Evolutionary conservation across 805 yeast species (phyloP).

Genomic region (Sporopachydermia lactativora): DNA sequence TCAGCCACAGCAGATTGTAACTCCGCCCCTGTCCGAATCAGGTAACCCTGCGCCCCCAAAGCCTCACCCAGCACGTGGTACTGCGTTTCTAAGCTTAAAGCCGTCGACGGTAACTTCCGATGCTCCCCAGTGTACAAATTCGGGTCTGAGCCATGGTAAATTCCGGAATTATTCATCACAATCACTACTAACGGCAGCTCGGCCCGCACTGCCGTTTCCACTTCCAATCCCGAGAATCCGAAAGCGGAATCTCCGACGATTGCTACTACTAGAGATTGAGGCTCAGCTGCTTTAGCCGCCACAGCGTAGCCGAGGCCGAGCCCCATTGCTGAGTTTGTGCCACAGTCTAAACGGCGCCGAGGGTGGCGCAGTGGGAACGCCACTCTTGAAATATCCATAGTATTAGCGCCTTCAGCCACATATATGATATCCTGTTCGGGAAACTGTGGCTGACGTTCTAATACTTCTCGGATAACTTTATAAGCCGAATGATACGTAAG

Average conservation of each 20-base stretch:
- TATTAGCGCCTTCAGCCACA: conserved; percentile 63
- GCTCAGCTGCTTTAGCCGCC: conserved; percentile 37
- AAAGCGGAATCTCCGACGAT: conserved; percentile 70
- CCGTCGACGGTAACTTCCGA: conserved; percentile 38
- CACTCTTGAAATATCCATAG: conserved; percentile 58
- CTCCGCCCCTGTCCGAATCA: conserved; percentile 28
- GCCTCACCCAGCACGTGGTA: conserved; percentile 43
- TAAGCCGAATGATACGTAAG: conserved; percentile 43
- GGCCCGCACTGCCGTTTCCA: conserved; percentile 53
- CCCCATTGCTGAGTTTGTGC: conserved; percentile 72
- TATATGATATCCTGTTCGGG: conserved; percentile 24
- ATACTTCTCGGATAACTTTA: conserved; percentile 28
- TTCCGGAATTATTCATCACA: conserved; percentile 65
- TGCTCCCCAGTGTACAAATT: conserved; percentile 13
- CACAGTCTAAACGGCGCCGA: conserved; percentile 49
- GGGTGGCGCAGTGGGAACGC: conserved; percentile 42
- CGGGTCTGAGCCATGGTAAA: conserved; percentile 46
- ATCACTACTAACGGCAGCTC: conserved; percentile 39
- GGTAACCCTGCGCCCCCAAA: conserved; percentile 41
- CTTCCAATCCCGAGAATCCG: conserved; percentile 59
- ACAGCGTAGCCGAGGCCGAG: conserved; percentile 59
- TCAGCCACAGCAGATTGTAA: conserved; percentile 20
- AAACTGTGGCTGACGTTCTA: conserved; percentile 13
- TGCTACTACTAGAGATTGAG: conserved; percentile 33
- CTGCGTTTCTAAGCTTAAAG: conserved; percentile 38